Evolutionary conservation across 805 yeast species (phyloP), one percentile per base, ranked within the genome.

Genomic region (Wickerhamomyces chambardii): DNA sequence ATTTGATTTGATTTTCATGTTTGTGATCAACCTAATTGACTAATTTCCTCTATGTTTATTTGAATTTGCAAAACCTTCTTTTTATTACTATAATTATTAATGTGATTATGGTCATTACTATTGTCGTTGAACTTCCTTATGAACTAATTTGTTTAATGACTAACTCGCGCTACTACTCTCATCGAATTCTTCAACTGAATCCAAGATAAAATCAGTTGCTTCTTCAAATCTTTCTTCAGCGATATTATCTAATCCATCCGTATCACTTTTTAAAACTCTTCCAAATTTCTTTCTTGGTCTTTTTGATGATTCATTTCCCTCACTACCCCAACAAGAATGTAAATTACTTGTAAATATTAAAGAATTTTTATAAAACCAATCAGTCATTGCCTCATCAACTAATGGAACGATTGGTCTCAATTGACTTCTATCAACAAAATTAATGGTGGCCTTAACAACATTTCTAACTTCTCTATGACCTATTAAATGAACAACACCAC

Each of bases 221-320:
- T 87, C 97, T 22, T 81, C 86, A 45, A 84, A 84, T 51, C 87
- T 66, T 53, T 85, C 96, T 40, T 77, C 78, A 35, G 86, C 70
- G 12, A 85, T 74, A 40, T 82, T 83, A 60, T 76, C 80, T 39
- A 89, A 52, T 2, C 90, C 87, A 46, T 82, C 90, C 18, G 67
- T 44, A 30, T 77, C 76, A 6, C 92, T 73, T 46, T 79, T 75
- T 35, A 89, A 58, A 3, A 92, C 95, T 40, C 96, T 71, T 17
- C 98, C 98, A 51, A 78, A 86, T 57, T 87, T 90, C 57, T 84
- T 78, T 53, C 97, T 74, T 28, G 95, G 95, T 51, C 79, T 72
- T 51, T 85, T 86, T 22, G 53, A n/a, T n/a, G n/a, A 56, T 33
- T 66, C 70, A 27, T 53, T 53, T 9, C 59, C 59, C 24, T 61